These are phyloP conservation scores for Insectozyma bohioensis DNA, from an alignment of 1,139 yeast genomes.

Conservation along the genomic window DNA sequence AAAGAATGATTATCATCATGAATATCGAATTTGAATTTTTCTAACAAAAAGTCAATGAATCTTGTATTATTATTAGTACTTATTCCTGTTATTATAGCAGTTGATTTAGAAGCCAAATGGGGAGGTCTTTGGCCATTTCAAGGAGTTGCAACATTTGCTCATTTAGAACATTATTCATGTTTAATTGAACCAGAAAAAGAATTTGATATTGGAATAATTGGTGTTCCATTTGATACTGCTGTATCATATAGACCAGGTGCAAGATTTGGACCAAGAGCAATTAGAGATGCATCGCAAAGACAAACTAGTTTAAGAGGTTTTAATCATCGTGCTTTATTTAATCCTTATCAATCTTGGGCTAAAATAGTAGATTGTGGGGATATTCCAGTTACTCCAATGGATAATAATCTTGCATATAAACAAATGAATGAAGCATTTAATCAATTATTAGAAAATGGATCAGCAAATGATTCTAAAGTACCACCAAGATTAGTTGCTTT, in stretches of 20 bases:
- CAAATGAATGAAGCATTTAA: constrained; percentile 72
- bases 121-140: constrained; percentile 66
- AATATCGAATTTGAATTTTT: too few species aligned
- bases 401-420: constrained; percentile 62
- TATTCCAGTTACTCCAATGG: constrained; percentile 78
- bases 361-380: constrained; percentile 76
- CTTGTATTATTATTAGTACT: neutral
- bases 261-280: constrained; percentile 77
- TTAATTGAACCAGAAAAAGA: constrained; percentile 44
- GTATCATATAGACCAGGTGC: constrained; percentile 76
- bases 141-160: constrained; percentile 76
- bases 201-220: constrained; percentile 68
- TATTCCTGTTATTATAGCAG: constrained; percentile 1
- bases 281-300: constrained; percentile 71
- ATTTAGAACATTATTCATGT: constrained; percentile 59
- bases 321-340: constrained; percentile 62
- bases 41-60: neutral
- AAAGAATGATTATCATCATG: too few species aligned
- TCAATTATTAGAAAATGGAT: constrained; percentile 42
- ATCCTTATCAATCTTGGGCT: constrained; percentile 72
- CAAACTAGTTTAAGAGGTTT: constrained; percentile 67
- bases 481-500: constrained; percentile 68
- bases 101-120: constrained; percentile 55
- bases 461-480: constrained; percentile 20
- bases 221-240: constrained; percentile 80